Base-by-base conservation (phyloP, 139 green algal species). In the Dunaliella sp. region DNA sequence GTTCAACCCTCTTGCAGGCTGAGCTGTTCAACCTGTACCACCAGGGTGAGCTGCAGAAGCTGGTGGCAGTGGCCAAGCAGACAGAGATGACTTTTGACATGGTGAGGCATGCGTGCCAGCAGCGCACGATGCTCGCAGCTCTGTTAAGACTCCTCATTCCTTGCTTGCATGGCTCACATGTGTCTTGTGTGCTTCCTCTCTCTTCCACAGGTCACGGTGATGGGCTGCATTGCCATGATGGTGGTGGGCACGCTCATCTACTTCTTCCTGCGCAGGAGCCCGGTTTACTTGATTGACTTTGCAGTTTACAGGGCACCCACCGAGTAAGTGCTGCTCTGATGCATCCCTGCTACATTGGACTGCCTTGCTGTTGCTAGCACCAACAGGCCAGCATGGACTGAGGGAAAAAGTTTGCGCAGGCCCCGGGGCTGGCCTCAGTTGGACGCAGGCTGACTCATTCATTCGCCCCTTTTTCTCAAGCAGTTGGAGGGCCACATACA, bases 271-370 rank as follows among this genome's bases (percentile, higher is more conserved):
- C 93, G 94, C 32, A 92, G 85, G 25, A 91, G 92, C 12, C 96
- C 97, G 3, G 97, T 99, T 1, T 99, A 99, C 89, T 86, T 99
- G 36, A 82, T 99, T 1, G 94, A 98, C 88, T 98, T 95, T 85
- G 84, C 93, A 28, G 94, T 94, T 72, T 97, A 93, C 88, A 95
- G 93, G 73, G 86, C 94, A 0, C 92, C 92, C 36, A 92, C 93
- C 31, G 90, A 86, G 95, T 96, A 80, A 31, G 87, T 35, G 35
- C 1, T 59, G 77, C 16, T 2, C 3, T 25, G 77, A 65, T 3
- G 35, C 35, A 65, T 21, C 3, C 1, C 1, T 33, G 35, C 3
- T 1, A 35, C 35, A 59, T 32, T 65, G n/a, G n/a, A 38, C 34
- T 82, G 77, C 2, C 16, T 72, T 72, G 78, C 78, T 32, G 35